Evolutionary conservation across 1,284 basidiomycete species (phyloP).

Genomic region (Waitea zeae): DNA sequence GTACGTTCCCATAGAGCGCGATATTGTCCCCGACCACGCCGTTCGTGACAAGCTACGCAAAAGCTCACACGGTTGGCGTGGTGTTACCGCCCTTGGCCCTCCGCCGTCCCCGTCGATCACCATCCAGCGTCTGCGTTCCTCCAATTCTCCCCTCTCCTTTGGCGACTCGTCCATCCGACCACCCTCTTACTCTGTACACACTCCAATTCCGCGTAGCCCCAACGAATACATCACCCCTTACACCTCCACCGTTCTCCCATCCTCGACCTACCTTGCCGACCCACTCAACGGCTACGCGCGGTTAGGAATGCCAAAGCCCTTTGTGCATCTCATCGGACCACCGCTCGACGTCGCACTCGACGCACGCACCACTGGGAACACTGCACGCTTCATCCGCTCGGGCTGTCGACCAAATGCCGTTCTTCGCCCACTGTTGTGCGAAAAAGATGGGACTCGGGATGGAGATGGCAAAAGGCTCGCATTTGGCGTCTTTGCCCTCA

Average conservation of each 20-base stretch:
- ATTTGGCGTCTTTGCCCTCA: constrained; percentile 75
- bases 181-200: constrained; percentile 29
- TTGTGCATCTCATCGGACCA: constrained; percentile 68
- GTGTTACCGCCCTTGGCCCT: constrained; percentile 40
- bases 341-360: constrained; percentile 77
- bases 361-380: constrained; percentile 60
- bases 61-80: constrained; percentile 50
- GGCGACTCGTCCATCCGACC: constrained; percentile 25
- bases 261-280: constrained; percentile 42
- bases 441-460: constrained; percentile 11
- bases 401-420: constrained; percentile 88
- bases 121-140: constrained; percentile 17
- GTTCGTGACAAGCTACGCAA: constrained; percentile 34
- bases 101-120: constrained; percentile 14
- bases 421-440: constrained; percentile 59
- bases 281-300: constrained; percentile 56
- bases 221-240: constrained; percentile 35
- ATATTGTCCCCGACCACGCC: constrained; percentile 31
- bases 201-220: constrained; percentile 29
- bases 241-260: constrained; percentile 39
- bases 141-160: constrained; percentile 18
- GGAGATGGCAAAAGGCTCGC: constrained; percentile 30
- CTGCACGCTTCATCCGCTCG: constrained; percentile 61
- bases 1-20: constrained; percentile 28
- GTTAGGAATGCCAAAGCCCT: constrained; percentile 55